Conservation (phyloP, 345 rosid species). For the Erysimum cheiranthoides region DNA sequence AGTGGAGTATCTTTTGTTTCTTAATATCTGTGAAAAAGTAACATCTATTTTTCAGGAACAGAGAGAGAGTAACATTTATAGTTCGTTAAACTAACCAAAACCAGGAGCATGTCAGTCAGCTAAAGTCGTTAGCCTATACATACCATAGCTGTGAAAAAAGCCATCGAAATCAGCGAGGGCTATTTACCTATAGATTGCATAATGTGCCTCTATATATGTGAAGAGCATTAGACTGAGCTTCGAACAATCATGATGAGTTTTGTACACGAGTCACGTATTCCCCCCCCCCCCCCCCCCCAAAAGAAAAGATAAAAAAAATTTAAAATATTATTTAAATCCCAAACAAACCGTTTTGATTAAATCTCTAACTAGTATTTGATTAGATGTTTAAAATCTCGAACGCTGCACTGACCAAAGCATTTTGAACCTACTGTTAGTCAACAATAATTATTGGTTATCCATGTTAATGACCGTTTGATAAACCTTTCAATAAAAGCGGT, state of each 20-base stretch:
- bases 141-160: conserved; percentile 33
- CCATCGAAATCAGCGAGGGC: conserved; percentile 43
- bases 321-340: background rate
- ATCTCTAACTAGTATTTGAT: background rate
- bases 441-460: background rate
- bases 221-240: conserved; percentile 32
- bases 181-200: conserved; percentile 31
- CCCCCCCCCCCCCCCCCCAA: background rate
- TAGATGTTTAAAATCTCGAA: background rate
- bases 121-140: conserved; percentile 30
- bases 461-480: background rate
- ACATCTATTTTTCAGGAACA: too few relatives aligned
- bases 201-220: conserved; percentile 18
- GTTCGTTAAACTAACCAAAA: conserved; percentile 39
- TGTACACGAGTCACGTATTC: background rate
- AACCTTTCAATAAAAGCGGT: background rate
- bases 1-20: too few relatives aligned
- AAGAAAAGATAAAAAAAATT: background rate
- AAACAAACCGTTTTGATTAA: background rate
- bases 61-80: too few relatives aligned
- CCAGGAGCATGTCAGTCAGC: conserved; percentile 43
- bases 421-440: background rate
- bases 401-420: background rate
- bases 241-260: conserved; percentile 11
- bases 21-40: too few relatives aligned